These are phyloP conservation scores for Pyrenophora teres DNA, from an alignment of 2,329 filamentous ascomycete species.

Conservation along the genomic window DNA sequence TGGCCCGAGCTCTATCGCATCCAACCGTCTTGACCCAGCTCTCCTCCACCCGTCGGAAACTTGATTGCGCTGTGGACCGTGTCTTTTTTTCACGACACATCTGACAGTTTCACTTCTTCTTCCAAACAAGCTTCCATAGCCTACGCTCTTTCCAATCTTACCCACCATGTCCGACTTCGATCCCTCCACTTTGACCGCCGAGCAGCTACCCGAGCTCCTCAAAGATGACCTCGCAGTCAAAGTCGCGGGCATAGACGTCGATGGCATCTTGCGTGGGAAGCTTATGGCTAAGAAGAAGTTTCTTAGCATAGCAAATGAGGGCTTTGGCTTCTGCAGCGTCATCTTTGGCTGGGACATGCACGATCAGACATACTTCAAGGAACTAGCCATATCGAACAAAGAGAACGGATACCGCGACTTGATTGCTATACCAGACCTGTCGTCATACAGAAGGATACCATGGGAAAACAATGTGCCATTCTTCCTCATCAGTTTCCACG, in stretches of 20 bases:
- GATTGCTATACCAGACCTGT: slow-evolving; percentile 78
- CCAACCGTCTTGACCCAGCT: slow-evolving; percentile 6
- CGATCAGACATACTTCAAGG: slow-evolving; percentile 83
- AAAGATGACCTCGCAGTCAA: slow-evolving; percentile 78
- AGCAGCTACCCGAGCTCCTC: slow-evolving; percentile 69
- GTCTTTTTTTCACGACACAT: background rate
- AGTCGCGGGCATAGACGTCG: slow-evolving; percentile 83
- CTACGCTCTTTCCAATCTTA: background rate
- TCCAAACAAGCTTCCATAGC: background rate
- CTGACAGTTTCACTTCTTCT: background rate
- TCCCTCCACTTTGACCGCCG: slow-evolving; percentile 59
- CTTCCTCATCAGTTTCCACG: slow-evolving; percentile 81
- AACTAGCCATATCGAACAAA: slow-evolving; percentile 85
- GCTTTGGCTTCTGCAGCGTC: slow-evolving; percentile 93
- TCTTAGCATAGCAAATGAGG: slow-evolving; percentile 75
- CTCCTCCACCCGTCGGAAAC: slow-evolving; percentile 8
- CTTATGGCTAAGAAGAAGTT: slow-evolving; percentile 93
- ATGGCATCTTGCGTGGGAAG: slow-evolving; percentile 86
- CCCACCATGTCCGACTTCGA: slow-evolving; percentile 21
- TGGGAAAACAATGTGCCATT: slow-evolving; percentile 89
- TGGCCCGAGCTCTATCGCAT: slow-evolving; percentile 35
- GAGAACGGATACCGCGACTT: slow-evolving; percentile 89
- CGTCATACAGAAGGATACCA: slow-evolving; percentile 79
- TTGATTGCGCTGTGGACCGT: slow-evolving; percentile 9
- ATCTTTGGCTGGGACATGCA: slow-evolving; percentile 99